phyloP scores from a whole-genome alignment of 169 alveolate genomes.

The Theileria annulata region DNA sequence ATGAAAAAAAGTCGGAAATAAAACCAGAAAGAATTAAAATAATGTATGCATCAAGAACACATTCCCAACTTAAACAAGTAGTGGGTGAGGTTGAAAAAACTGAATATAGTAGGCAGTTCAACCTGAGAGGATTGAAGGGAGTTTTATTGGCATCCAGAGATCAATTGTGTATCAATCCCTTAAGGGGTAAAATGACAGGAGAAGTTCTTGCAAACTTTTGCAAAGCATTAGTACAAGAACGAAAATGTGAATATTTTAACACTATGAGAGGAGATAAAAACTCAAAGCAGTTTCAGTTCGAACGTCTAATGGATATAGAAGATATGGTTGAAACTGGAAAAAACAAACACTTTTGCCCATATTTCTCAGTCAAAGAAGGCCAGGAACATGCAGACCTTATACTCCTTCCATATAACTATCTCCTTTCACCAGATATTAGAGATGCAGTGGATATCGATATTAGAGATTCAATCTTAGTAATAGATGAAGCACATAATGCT shows the following conservation, averaged over 20 bases:
- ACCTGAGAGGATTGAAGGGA: constrained; percentile 77
- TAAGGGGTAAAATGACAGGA: constrained; percentile 74
- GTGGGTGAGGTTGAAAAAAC: constrained; percentile 85
- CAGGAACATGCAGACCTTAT: constrained; percentile 84
- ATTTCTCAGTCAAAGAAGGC: constrained; percentile 83
- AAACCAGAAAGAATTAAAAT: constrained; percentile 69
- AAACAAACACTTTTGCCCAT: constrained; percentile 85
- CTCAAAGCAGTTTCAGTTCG: constrained; percentile 66
- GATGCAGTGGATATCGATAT: constrained; percentile 78
- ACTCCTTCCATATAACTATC: constrained; percentile 90
- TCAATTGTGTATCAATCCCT: constrained; percentile 86
- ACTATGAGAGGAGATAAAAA: constrained; percentile 66
- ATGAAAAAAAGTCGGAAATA: constrained; percentile 5
- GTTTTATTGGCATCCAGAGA: constrained; percentile 89
- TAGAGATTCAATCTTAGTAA: constrained; percentile 82
- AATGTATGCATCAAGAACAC: constrained; percentile 92
- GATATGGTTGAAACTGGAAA: constrained; percentile 80
- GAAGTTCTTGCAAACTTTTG: constrained; percentile 76
- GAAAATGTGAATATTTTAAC: constrained; percentile 80
- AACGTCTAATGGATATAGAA: constrained; percentile 86
- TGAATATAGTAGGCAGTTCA: constrained; percentile 71
- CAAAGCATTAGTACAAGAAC: constrained; percentile 71
- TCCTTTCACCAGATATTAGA: constrained; percentile 82
- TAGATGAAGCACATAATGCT: constrained; percentile 95
- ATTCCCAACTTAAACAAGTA: constrained; percentile 88